A percentile compares a stretch with the other conserved stretches of the same genome.
Evolutionary conservation across 371 early-diverging fungal species (phyloP).

Genomic region (Batkoa obscura): DNA sequence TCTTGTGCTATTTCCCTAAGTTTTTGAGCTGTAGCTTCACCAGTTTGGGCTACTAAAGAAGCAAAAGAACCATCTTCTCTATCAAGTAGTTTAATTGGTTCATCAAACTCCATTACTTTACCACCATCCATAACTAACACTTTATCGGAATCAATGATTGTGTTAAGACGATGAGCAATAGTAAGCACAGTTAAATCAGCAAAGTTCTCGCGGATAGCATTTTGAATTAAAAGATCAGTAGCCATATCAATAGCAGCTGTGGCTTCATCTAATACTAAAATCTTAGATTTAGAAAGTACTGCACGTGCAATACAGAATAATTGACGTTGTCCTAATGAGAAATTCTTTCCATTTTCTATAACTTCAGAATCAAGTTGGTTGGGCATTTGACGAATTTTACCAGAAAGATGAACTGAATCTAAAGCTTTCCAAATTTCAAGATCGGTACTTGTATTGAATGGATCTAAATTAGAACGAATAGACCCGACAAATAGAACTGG

Average conservation of each 20-base stretch:
- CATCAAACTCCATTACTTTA: conserved; percentile 55
- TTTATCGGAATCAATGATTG: conserved; percentile 65
- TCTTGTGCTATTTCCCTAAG: conserved; percentile 15
- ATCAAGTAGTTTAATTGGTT: conserved; percentile 30
- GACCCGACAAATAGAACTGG: conserved; percentile 60
- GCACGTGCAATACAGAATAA: conserved; percentile 63
- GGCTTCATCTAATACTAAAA: conserved; percentile 52
- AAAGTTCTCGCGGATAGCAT: conserved; percentile 63
- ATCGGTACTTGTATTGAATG: conserved; percentile 52
- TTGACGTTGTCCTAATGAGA: conserved; percentile 66
- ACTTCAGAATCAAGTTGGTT: conserved; percentile 33
- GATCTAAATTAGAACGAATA: conserved; percentile 61
- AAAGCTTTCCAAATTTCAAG: conserved; percentile 63
- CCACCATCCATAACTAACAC: conserved; percentile 66
- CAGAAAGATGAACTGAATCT: conserved; percentile 30
- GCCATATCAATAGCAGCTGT: conserved; percentile 39
- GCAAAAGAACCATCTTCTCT: conserved; percentile 32
- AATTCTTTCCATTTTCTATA: conserved; percentile 34
- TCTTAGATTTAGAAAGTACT: conserved; percentile 39
- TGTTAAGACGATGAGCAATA: conserved; percentile 61
- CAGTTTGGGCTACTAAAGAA: conserved; percentile 19
- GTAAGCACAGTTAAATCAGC: conserved; percentile 59
- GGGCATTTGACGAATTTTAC: conserved; percentile 28
- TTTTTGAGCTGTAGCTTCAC: conserved; percentile 14
- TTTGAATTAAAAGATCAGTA: conserved; percentile 49